These are phyloP conservation scores for Venturiaceae sp. DNA, from an alignment of 2,329 filamentous ascomycete genomes.

Conservation along the genomic window DNA sequence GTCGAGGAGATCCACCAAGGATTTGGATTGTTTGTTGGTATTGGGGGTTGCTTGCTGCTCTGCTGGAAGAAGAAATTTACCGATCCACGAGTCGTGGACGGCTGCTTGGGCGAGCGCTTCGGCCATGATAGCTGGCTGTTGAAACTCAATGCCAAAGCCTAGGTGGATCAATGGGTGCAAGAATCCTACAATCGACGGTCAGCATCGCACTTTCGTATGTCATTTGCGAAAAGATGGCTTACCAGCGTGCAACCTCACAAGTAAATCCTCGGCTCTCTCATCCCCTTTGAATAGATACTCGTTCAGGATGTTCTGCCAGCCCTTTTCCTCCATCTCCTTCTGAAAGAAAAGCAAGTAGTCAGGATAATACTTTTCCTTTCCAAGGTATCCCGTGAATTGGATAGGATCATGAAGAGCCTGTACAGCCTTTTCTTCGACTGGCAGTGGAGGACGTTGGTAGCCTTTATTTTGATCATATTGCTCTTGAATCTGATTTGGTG, in stretches of 20 bases:
- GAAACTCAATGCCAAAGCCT: conserved; percentile 75
- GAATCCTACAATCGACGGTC: conserved; percentile 42
- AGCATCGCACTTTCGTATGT: too few relatives aligned
- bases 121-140: conserved; percentile 71
- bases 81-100: conserved; percentile 53
- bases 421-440: conserved; percentile 40
- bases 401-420: conserved; percentile 47
- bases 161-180: conserved; percentile 78
- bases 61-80: conserved; percentile 41
- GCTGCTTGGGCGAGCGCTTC: conserved; percentile 70
- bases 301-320: conserved; percentile 52
- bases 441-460: conserved; percentile 53
- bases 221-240: conserved; percentile 13
- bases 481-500: conserved; percentile 46
- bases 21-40: too few relatives aligned
- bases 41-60: conserved; percentile 31
- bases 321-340: conserved; percentile 54
- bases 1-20: conserved; percentile 51
- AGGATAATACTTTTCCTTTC: conserved; percentile 55
- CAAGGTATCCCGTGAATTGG: conserved; percentile 50
- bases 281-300: conserved; percentile 62
- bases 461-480: conserved; percentile 55
- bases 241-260: conserved; percentile 59
- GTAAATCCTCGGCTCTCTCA: conserved; percentile 56
- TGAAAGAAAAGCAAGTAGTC: conserved; percentile 73